Evolutionary conservation across 1,284 basidiomycete species (phyloP).

Genomic region (Sanguinoderma infundibulare): DNA sequence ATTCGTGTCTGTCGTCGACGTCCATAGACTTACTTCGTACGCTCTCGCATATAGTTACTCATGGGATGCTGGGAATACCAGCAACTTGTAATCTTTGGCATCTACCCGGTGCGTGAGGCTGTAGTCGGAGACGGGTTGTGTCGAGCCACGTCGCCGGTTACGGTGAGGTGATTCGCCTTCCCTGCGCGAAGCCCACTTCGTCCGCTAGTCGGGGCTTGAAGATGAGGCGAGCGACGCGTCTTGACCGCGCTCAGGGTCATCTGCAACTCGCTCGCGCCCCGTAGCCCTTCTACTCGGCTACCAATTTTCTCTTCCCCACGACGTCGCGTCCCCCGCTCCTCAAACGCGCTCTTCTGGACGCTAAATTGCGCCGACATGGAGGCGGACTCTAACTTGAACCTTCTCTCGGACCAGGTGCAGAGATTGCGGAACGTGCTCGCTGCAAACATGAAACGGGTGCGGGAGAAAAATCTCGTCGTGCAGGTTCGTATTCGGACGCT

Average conservation of each 20-base stretch:
- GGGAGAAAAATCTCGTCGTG: slow-evolving; percentile 6
- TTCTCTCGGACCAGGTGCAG: slow-evolving; percentile 11
- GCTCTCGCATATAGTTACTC: slow-evolving; percentile 28
- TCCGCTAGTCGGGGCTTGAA: not conserved
- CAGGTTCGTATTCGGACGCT: slow-evolving; percentile 6
- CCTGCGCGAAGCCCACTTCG: too few relatives aligned
- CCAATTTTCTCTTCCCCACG: slow-evolving; percentile 1
- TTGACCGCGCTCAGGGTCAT: not conserved
- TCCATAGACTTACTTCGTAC: slow-evolving; percentile 28
- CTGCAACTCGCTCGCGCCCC: not conserved
- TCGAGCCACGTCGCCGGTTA: not conserved
- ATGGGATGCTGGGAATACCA: slow-evolving; percentile 24
- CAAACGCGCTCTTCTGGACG: not conserved
- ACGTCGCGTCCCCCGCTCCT: not conserved
- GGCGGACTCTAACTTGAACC: slow-evolving; percentile 13
- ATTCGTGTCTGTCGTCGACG: slow-evolving; percentile 16
- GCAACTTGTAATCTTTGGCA: slow-evolving; percentile 24
- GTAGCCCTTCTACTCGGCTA: not conserved
- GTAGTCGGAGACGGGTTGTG: not conserved
- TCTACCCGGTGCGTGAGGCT: not conserved
- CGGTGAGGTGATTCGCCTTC: slow-evolving; percentile 12
- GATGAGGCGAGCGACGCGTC: slow-evolving; percentile 3
- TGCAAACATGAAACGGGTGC: slow-evolving; percentile 10
- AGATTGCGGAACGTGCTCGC: slow-evolving; percentile 12
- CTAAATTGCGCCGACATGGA: slow-evolving; percentile 6